phyloP scores from a whole-genome alignment of 2,329 filamentous ascomycete genomes.

The Orbilia brochopaga region DNA sequence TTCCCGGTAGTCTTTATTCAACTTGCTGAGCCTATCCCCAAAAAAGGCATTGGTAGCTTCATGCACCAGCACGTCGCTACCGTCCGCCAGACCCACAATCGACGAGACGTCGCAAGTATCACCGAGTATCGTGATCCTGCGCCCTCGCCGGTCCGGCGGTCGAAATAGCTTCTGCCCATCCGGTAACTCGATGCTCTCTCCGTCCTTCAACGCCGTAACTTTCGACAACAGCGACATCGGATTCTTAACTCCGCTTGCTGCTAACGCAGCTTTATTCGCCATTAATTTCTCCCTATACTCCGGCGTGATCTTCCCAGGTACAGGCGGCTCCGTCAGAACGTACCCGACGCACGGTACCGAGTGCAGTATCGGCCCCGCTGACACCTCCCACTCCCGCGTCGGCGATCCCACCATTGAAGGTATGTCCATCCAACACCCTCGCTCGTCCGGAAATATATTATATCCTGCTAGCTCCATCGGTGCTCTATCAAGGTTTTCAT shows the following conservation, averaged over 20 bases:
- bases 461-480: constrained; percentile 48
- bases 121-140: constrained; percentile 53
- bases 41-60: constrained; percentile 54
- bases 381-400: constrained; percentile 48
- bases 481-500: constrained; percentile 16
- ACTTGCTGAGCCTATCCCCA: constrained; percentile 19
- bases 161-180: constrained; percentile 48
- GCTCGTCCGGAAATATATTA: constrained; percentile 47
- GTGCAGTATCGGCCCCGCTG: constrained; percentile 52
- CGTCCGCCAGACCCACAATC: constrained; percentile 46
- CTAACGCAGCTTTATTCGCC: constrained; percentile 43
- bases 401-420: constrained; percentile 16
- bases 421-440: constrained; percentile 51
- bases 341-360: constrained; percentile 53
- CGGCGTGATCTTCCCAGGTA: constrained; percentile 51
- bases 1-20: constrained; percentile 47
- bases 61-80: constrained; percentile 53
- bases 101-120: constrained; percentile 52
- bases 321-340: constrained; percentile 51
- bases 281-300: constrained; percentile 51
- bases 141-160: constrained; percentile 44
- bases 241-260: constrained; percentile 49
- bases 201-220: constrained; percentile 20
- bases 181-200: constrained; percentile 51
- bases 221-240: constrained; percentile 52